Base-by-base conservation (phyloP, 2,329 filamentous ascomycete species). In the Lojkania enalia region DNA sequence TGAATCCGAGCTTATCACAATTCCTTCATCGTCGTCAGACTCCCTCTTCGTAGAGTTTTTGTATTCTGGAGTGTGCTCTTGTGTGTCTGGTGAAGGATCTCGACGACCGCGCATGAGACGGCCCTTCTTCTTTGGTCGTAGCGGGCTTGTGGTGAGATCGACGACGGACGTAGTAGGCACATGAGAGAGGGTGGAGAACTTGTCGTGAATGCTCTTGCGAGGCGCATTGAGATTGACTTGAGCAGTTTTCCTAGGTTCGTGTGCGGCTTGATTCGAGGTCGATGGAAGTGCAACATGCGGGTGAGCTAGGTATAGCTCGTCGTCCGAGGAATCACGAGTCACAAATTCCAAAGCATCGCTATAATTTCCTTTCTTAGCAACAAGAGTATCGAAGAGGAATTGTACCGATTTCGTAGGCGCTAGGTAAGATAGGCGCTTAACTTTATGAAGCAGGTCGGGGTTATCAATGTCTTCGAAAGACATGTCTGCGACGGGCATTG, bases 171-270 rank as follows among this genome's bases (percentile, higher is more conserved):
- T 49, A 9, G 42, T 46, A 19, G 58, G 49, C 6, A 54, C 46
- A 2, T 57, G 54, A n/a, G 51, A 49, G 18, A 55, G 37, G 27
- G 58, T 62, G 14, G 64, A 61, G 32, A 64, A 85, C 58, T 81
- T 83, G 48, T 84, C 76, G 47, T 80, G 76, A 44, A 88, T 82
- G 4, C 72, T 77, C 46, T 75, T 77, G 12, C 72, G 73, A 4
- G 78, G 78, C 9, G 72, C 74, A 51, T 81, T 79, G 21, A 84
- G 72, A 38, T 76, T 72, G 51, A 80, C 77, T 64, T 78, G 79
- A 35, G 77, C 77, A n/a, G 71, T 70, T 40, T 73, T 69, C 55
- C 79, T 80, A 44, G 60, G 61, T 52, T 52, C 46, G 2, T 50
- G 48, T 9, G 15, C 30, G 7, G 9, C 6, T 27, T n/a, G 23